Evolutionary conservation across 306 rosid genomes (phyloP).

Genomic region (Trifolium subterraneum): DNA sequence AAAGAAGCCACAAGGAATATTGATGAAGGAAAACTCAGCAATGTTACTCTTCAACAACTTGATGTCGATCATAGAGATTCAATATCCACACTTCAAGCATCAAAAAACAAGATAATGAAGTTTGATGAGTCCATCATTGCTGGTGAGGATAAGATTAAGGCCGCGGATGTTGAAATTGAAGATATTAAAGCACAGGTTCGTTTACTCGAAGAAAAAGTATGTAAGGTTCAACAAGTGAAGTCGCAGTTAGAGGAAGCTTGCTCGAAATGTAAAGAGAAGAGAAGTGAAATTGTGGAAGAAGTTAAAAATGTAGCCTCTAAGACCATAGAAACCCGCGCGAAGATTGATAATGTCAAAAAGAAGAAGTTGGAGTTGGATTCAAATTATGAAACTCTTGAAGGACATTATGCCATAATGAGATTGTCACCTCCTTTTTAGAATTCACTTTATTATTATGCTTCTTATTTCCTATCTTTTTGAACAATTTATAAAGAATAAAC

Average conservation of each 20-base stretch:
- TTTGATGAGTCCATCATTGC: not conserved
- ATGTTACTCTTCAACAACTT: slow-evolving; percentile 19
- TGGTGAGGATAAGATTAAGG: slow-evolving; percentile 6
- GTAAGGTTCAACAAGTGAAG: not conserved
- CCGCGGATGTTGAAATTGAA: slow-evolving; percentile 11
- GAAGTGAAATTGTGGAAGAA: not conserved
- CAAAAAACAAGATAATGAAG: not conserved
- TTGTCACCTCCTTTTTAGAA: not conserved
- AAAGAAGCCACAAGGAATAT: not conserved
- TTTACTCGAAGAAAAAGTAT: slow-evolving; percentile 1
- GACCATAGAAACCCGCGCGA: not conserved
- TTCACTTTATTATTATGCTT: not conserved
- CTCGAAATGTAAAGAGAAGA: not conserved
- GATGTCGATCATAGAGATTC: not conserved
- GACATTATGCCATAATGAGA: slow-evolving; percentile 5
- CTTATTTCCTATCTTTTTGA: not conserved
- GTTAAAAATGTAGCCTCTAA: not conserved
- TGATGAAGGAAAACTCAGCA: not conserved
- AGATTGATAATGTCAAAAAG: not conserved
- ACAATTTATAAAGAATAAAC: not conserved
- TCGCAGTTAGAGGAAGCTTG: slow-evolving; percentile 11
- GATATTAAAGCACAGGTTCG: not conserved
- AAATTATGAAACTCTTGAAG: not conserved
- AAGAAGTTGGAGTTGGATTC: slow-evolving; percentile 12
- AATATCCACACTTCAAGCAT: slow-evolving; percentile 13